phyloP scores from a whole-genome alignment of 2,329 filamentous ascomycete species.

The Gliomastix tumulicola region DNA sequence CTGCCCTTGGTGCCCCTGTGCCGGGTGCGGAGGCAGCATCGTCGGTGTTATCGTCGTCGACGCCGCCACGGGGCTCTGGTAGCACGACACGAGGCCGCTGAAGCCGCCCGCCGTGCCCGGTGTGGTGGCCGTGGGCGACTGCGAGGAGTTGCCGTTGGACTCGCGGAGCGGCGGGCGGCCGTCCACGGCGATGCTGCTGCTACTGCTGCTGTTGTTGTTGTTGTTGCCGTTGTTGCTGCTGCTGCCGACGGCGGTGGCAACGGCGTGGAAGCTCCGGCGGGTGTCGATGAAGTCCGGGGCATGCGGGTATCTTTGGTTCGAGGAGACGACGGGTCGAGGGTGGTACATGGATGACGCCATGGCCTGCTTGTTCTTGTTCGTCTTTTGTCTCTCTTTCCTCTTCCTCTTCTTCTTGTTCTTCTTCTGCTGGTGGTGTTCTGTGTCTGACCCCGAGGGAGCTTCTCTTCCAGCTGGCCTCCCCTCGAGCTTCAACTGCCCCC shows the following conservation, averaged over 20 bases:
- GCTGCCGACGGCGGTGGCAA: no score
- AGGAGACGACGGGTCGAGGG: constrained; percentile 39
- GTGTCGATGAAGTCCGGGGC: constrained; percentile 38
- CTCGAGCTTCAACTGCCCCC: no score
- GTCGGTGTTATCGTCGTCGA: constrained; percentile 23
- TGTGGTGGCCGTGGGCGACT: constrained; percentile 14
- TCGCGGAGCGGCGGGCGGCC: constrained; percentile 44
- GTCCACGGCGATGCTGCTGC: no score
- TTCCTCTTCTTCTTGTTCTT: no score
- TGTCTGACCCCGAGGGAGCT: no score
- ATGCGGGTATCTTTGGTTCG: constrained; percentile 43
- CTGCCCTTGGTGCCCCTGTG: neutral
- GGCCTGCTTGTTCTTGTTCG: no score
- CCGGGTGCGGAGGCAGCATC: neutral
- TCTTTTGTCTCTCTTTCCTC: no score
- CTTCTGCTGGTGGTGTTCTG: neutral
- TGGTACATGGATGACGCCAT: constrained; percentile 32
- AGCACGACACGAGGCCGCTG: constrained; percentile 34
- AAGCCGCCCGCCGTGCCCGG: constrained; percentile 12
- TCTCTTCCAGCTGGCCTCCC: no score
- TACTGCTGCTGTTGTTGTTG: constrained; percentile 1
- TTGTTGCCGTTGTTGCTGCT: constrained; percentile 1
- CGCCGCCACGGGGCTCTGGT: constrained; percentile 32
- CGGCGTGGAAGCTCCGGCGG: constrained; percentile 28
- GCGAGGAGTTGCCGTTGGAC: constrained; percentile 44